A percentile compares a stretch with the other conserved stretches of the same genome.
Conservation (phyloP, 345 rosid species). For the Angophora floribunda region DNA sequence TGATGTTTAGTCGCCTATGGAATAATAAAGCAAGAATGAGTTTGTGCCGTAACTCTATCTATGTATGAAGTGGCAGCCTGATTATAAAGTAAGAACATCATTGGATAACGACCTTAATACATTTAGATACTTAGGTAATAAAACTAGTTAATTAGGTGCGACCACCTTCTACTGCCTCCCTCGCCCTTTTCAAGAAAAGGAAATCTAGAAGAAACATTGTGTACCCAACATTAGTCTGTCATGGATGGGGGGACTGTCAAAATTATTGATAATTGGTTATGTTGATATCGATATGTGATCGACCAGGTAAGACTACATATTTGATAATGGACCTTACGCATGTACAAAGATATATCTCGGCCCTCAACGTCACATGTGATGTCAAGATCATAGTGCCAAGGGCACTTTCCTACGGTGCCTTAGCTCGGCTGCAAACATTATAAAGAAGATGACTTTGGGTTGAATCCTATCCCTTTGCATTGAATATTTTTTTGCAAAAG, state of each 20-base stretch:
- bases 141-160: neutral
- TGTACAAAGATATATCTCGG: neutral
- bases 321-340: neutral
- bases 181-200: neutral
- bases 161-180: neutral
- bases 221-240: neutral
- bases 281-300: neutral
- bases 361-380: neutral
- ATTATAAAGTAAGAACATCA: neutral
- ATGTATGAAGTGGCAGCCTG: neutral
- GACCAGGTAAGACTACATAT: neutral
- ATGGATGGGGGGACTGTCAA: neutral
- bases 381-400: neutral
- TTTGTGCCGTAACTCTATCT: neutral
- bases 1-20: neutral
- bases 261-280: neutral
- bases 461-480: neutral
- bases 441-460: neutral
- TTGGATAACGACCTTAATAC: neutral
- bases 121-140: neutral
- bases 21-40: neutral
- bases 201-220: neutral
- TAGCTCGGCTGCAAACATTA: neutral
- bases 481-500: neutral
- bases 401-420: neutral